Conservation (phyloP, 2,329 filamentous ascomycete species). For the Dendryphion nanum region DNA sequence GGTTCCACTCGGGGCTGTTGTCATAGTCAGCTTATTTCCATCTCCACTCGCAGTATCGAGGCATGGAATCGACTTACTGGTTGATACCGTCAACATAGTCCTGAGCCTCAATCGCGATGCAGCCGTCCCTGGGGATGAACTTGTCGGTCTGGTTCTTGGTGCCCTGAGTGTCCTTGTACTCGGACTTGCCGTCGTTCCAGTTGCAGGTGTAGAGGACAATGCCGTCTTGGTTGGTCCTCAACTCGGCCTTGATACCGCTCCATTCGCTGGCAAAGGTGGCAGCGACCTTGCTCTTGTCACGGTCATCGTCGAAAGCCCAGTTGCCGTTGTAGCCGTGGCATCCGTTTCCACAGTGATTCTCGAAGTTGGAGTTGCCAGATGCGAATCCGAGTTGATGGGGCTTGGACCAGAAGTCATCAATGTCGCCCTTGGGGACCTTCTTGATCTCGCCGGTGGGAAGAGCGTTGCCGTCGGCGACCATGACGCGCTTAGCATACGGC, state of each 20-base stretch:
- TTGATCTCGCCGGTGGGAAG: conserved; percentile 33
- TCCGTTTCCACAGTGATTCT: conserved; percentile 32
- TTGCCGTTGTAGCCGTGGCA: conserved; percentile 36
- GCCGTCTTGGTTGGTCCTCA: conserved; percentile 31
- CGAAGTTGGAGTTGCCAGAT: conserved; percentile 21
- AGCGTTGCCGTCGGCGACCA: conserved; percentile 26
- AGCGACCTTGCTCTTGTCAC: conserved; percentile 21
- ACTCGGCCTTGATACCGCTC: conserved; percentile 32
- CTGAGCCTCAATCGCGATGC: conserved; percentile 34
- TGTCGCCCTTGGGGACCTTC: conserved; percentile 18
- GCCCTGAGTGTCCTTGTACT: conserved; percentile 34
- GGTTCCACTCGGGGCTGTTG: conserved; percentile 33
- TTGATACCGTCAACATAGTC: conserved; percentile 37
- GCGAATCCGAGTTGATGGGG: conserved; percentile 33
- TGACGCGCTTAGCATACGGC: conserved; percentile 27
- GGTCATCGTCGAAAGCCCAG: conserved; percentile 27
- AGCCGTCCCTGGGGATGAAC: conserved; percentile 32
- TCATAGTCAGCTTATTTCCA: conserved; percentile 22
- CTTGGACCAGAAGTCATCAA: conserved; percentile 32
- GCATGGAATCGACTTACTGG: conserved; percentile 33
- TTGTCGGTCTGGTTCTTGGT: conserved; percentile 25
- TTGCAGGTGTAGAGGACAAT: conserved; percentile 36
- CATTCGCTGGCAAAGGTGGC: conserved; percentile 28
- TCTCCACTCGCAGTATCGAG: no score
- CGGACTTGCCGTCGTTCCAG: conserved; percentile 36